These are phyloP conservation scores for Didymella glomerata DNA, from an alignment of 2,329 filamentous ascomycete genomes.

Conservation along the genomic window DNA sequence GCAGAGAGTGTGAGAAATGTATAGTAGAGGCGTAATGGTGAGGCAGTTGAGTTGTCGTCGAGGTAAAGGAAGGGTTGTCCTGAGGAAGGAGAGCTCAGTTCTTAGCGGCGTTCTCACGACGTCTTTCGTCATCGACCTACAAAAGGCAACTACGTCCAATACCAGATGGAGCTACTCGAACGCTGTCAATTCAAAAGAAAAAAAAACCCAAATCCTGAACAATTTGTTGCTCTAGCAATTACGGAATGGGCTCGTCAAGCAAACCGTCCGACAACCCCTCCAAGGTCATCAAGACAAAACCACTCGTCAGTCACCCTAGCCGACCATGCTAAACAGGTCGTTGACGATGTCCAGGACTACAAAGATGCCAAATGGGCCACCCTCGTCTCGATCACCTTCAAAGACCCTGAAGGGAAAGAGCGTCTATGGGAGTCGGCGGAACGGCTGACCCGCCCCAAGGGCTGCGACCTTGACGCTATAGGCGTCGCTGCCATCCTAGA, in stretches of 20 bases:
- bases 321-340: neutral
- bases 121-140: constrained; percentile 25
- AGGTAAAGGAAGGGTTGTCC: constrained; percentile 1
- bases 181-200: neutral
- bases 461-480: constrained; percentile 73
- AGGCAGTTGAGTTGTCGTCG: neutral
- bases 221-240: neutral
- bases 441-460: constrained; percentile 71
- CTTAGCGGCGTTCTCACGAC: constrained; percentile 23
- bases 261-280: constrained; percentile 34
- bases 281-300: constrained; percentile 47
- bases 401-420: constrained; percentile 66
- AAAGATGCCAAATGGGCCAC: constrained; percentile 54
- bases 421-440: constrained; percentile 78
- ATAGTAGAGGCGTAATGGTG: neutral
- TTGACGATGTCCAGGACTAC: constrained; percentile 42
- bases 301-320: constrained; percentile 39
- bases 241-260: constrained; percentile 11
- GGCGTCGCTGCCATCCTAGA: constrained; percentile 74
- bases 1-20: neutral
- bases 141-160: constrained; percentile 1
- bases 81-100: constrained; percentile 1
- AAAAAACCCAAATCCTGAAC: neutral
- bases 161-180: neutral
- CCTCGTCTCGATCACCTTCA: constrained; percentile 59